Evolutionary conservation across 768 basidiomycete species (phyloP).

Genomic region (Rhodocollybia butyracea): DNA sequence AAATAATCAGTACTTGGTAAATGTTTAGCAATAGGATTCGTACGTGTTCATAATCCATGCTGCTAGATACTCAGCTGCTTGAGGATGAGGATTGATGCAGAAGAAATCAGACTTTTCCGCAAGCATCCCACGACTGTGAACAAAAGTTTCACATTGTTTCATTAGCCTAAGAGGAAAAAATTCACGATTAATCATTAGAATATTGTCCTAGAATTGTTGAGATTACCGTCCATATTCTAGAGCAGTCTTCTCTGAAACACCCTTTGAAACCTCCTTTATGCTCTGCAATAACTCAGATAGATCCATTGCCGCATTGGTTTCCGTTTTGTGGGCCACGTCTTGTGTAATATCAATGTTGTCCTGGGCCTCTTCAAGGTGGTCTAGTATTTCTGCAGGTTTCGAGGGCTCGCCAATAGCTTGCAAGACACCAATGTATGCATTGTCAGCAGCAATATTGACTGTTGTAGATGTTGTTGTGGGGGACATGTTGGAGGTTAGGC

Average conservation of each 20-base stretch:
- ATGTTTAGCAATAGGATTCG: background rate
- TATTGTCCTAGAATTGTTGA: background rate
- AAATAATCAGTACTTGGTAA: background rate
- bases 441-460: too few relatives aligned
- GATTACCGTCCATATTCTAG: background rate
- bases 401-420: too few relatives aligned
- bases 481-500: too few relatives aligned
- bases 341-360: background rate
- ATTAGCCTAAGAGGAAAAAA: background rate
- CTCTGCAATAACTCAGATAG: too few relatives aligned
- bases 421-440: too few relatives aligned
- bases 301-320: too few relatives aligned
- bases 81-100: background rate
- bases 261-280: background rate
- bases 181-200: background rate
- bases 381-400: background rate
- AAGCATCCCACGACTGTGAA: background rate
- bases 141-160: background rate
- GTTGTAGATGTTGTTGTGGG: too few relatives aligned
- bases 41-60: constrained; percentile 14
- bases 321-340: background rate
- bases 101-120: background rate
- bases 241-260: background rate
- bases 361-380: background rate
- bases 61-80: constrained; percentile 7